Evolutionary conservation across 2,329 filamentous ascomycete genomes (phyloP).

Genomic region (Apiospora pterosperma): DNA sequence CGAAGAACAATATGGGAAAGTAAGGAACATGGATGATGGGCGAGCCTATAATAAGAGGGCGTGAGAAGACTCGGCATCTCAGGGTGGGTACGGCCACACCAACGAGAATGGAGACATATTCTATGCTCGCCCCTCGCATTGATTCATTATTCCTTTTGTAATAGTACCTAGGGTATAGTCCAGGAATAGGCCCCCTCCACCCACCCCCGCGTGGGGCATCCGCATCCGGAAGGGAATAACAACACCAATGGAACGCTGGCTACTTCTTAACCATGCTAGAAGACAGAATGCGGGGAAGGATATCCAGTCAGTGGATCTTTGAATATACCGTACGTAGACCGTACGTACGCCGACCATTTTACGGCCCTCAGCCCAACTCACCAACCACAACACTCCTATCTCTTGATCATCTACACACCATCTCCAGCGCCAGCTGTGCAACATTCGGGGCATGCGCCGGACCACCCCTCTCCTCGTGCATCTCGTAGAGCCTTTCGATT

Average conservation of each 20-base stretch:
- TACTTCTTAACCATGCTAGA: background rate
- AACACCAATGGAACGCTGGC: background rate
- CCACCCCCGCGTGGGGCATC: background rate
- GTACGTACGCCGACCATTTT: background rate
- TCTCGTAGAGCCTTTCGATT: background rate
- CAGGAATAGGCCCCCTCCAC: background rate
- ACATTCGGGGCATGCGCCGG: background rate
- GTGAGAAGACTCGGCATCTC: background rate
- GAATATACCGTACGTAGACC: background rate
- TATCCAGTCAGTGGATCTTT: background rate
- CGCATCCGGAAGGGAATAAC: background rate
- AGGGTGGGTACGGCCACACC: background rate
- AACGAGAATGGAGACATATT: background rate
- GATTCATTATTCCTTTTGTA: too few relatives aligned
- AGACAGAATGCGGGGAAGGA: background rate
- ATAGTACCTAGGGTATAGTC: background rate
- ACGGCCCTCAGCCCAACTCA: background rate
- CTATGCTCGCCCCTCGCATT: background rate
- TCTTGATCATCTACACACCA: slow-evolving; percentile 1
- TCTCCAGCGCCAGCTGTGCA: background rate
- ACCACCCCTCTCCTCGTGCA: background rate
- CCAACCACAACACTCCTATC: background rate
- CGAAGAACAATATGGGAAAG: background rate
- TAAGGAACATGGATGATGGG: background rate
- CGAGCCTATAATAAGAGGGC: background rate